Evolutionary conservation across 306 rosid species (phyloP), one percentile per base, ranked within the genome.

Genomic region (Ceratonia siliqua): DNA sequence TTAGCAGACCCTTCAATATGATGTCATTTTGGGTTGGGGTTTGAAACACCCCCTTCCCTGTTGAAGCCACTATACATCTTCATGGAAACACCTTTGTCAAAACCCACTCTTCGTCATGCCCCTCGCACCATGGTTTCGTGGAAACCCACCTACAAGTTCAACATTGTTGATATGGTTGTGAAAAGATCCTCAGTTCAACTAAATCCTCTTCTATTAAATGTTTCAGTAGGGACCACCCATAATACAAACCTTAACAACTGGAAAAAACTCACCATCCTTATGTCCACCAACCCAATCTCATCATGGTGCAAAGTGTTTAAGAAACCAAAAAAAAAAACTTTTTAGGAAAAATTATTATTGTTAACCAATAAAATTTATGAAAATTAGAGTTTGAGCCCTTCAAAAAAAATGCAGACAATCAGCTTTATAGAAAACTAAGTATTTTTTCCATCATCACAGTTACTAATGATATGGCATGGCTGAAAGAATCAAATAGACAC

Each of bases 241-340:
- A n/a, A 3, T 56, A 27, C 9, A 11, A 25, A 56, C 1, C 38
- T 52, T 8, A 20, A 52, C 28, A 63, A 52, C 69, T 39, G 52
- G 3, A n/a, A 39, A 11, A 53, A 20, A 74, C 70, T 52, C 5
- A 54, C 48, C 33, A 56, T 69, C 48, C n/a, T 61, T 21, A 24
- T 1, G 6, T 39, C 56, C 62, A 25, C 70, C 48, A 38, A 39
- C 77, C 71, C 35, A 74, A 53, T 38, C 66, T 74, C 64, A 42
- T 32, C 36, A 5, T 33, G 61, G 69, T 48, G 7, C 52, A 54
- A 75, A 5, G 57, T 8, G 8, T 33, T 59, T 1, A 59, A 11
- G 66, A 59, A 59, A 33, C n/a, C n/a, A n/a, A n/a, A 33, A 28
- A 2, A 8, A 3, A 21, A 46, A 0, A 35, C 5, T 5, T 67